Evolutionary conservation across 495 filamentous ascomycete genomes (phyloP).

Genomic region (Penicillium robsamsonii): DNA sequence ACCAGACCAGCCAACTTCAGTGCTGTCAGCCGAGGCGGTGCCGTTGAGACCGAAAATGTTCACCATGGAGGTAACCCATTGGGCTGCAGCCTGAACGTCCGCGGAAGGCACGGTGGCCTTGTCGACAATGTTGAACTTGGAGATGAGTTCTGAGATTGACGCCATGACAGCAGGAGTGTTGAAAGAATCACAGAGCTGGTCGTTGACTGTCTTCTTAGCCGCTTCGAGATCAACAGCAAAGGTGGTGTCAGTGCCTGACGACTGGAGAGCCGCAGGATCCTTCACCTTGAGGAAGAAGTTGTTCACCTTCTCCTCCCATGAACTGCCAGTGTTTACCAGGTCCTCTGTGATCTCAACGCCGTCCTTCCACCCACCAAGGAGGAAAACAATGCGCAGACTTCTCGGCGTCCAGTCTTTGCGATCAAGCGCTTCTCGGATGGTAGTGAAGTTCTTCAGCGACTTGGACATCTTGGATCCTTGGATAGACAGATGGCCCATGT

Average conservation of each 20-base stretch:
- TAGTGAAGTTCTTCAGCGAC: conserved; percentile 94
- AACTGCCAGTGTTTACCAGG: conserved; percentile 65
- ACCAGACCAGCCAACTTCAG: conserved; percentile 79
- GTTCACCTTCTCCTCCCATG: conserved; percentile 79
- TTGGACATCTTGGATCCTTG: conserved; percentile 94
- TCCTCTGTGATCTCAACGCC: conserved; percentile 88
- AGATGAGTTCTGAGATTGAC: conserved; percentile 70
- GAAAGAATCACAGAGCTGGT: conserved; percentile 81
- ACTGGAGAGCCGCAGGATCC: conserved; percentile 42
- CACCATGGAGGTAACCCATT: conserved; percentile 81
- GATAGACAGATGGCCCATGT: conserved; percentile 93
- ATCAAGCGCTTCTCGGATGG: conserved; percentile 78
- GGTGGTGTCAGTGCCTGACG: conserved; percentile 28
- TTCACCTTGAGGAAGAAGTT: conserved; percentile 87
- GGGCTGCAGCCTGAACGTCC: conserved; percentile 59
- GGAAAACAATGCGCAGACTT: conserved; percentile 78
- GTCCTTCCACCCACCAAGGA: conserved; percentile 86
- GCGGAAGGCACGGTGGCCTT: conserved; percentile 55
- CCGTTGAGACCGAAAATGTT: conserved; percentile 82
- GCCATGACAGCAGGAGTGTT: conserved; percentile 78
- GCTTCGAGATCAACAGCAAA: conserved; percentile 52
- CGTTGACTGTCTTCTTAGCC: conserved; percentile 62
- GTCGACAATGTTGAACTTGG: conserved; percentile 65
- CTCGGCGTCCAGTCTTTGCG: conserved; percentile 77
- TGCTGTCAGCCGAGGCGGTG: conserved; percentile 50